Conservation (phyloP, 73 alveolate species). For the Stentor roeselii region DNA sequence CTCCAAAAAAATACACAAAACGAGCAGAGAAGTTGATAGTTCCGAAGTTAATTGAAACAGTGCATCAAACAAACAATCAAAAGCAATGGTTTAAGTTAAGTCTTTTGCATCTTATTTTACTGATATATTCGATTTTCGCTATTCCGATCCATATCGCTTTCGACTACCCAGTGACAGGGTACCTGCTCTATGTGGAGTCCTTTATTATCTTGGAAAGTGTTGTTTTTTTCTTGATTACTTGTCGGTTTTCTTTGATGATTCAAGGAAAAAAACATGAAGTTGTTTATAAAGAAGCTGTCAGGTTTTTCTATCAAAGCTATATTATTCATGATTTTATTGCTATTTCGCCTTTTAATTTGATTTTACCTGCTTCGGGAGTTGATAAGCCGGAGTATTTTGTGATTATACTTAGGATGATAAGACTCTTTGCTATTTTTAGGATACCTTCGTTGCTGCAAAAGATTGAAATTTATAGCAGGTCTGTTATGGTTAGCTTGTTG, state of each 20-base stretch:
- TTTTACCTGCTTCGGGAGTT: conserved; percentile 26
- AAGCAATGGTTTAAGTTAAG: conserved; percentile 28
- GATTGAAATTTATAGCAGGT: conserved; percentile 32
- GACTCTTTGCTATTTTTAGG: conserved; percentile 37
- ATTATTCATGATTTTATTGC: conserved; percentile 47
- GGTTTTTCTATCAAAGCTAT: conserved; percentile 26
- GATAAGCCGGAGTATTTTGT: conserved; percentile 8
- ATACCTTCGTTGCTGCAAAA: conserved; percentile 30
- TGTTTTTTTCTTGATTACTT: conserved; percentile 31
- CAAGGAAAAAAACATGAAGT: conserved; percentile 40
- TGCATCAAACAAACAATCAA: neutral
- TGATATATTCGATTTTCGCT: conserved; percentile 42
- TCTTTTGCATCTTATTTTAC: conserved; percentile 28
- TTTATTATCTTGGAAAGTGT: conserved; percentile 27
- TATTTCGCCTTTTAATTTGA: conserved; percentile 49
- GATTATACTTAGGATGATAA: conserved; percentile 27
- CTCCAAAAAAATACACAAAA: neutral
- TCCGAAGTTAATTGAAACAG: neutral
- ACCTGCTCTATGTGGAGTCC: conserved; percentile 31
- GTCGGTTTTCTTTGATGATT: conserved; percentile 35
- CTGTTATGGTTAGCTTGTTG: conserved; percentile 26
- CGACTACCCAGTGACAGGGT: neutral
- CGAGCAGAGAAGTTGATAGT: conserved; percentile 13
- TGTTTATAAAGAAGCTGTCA: conserved; percentile 14
- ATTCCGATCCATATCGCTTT: conserved; percentile 52